Conservation (phyloP, 1,284 basidiomycete species). For the Erythrobasidium hasegawianum region DNA sequence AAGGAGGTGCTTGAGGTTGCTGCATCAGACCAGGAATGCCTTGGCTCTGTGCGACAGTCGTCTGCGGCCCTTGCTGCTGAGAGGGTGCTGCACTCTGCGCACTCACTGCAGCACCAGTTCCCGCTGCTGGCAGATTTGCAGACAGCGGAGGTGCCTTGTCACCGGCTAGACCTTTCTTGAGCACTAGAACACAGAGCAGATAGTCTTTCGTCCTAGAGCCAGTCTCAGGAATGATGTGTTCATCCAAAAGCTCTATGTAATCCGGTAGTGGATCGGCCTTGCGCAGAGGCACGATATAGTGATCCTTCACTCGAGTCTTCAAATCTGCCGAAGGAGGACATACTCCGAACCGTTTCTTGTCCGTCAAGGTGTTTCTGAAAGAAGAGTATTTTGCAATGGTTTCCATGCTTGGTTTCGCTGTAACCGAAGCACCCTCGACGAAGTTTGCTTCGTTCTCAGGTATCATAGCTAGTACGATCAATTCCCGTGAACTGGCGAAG, state of each 20-base stretch:
- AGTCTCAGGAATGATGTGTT: conserved; percentile 61
- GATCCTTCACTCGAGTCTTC: conserved; percentile 61
- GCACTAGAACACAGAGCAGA: conserved; percentile 75
- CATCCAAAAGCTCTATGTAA: conserved; percentile 77
- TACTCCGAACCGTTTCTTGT: conserved; percentile 45
- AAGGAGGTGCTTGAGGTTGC: background rate
- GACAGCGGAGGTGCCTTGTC: conserved; percentile 7
- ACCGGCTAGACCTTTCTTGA: conserved; percentile 59
- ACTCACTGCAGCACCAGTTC: conserved; percentile 4
- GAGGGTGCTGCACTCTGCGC: background rate
- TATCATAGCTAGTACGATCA: conserved; percentile 42
- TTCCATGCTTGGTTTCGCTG: conserved; percentile 37
- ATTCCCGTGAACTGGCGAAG: conserved; percentile 43
- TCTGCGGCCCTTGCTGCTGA: background rate
- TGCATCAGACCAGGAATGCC: background rate
- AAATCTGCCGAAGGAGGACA: conserved; percentile 40
- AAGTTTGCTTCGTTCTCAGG: conserved; percentile 26
- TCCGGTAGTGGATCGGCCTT: conserved; percentile 70
- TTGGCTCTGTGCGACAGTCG: background rate
- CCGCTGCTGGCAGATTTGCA: background rate
- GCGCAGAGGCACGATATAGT: conserved; percentile 79
- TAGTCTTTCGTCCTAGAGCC: conserved; percentile 60
- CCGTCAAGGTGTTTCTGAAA: conserved; percentile 41
- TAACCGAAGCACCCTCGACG: conserved; percentile 36
- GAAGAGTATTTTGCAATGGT: conserved; percentile 38